phyloP scores from a whole-genome alignment of 768 basidiomycete species.

The Podaxis sp. region DNA sequence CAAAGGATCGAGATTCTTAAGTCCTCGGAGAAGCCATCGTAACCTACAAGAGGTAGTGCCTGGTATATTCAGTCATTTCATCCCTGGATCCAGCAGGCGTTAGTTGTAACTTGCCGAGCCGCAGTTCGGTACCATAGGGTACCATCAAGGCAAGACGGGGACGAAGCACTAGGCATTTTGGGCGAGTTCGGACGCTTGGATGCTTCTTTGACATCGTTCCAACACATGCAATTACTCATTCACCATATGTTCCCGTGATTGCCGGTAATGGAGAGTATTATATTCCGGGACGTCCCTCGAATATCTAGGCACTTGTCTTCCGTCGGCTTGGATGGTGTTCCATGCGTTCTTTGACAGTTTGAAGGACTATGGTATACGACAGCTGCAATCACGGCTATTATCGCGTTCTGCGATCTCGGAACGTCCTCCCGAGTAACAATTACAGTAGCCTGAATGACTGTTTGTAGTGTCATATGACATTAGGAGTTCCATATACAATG shows the following conservation, averaged over 20 bases:
- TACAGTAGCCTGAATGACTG: background rate
- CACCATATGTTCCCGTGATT: background rate
- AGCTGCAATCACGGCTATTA: too few species aligned
- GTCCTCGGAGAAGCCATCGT: slow-evolving; percentile 18
- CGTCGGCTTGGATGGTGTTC: background rate
- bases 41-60: slow-evolving; percentile 2
- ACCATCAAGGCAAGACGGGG: background rate
- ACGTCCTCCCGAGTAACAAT: background rate
- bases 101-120: background rate
- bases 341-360: background rate
- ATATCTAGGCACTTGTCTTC: background rate
- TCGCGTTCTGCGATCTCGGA: background rate
- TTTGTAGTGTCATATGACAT: background rate
- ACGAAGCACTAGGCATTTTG: background rate
- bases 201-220: background rate
- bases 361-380: too few species aligned
- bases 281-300: background rate
- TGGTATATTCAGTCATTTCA: background rate
- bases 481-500: background rate
- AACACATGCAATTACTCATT: background rate
- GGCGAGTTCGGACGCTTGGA: background rate
- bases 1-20: slow-evolving; percentile 18
- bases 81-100: background rate
- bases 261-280: background rate
- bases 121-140: background rate